These are phyloP conservation scores for Pleurotus sapidus DNA, from an alignment of 768 basidiomycete genomes.

Conservation along the genomic window DNA sequence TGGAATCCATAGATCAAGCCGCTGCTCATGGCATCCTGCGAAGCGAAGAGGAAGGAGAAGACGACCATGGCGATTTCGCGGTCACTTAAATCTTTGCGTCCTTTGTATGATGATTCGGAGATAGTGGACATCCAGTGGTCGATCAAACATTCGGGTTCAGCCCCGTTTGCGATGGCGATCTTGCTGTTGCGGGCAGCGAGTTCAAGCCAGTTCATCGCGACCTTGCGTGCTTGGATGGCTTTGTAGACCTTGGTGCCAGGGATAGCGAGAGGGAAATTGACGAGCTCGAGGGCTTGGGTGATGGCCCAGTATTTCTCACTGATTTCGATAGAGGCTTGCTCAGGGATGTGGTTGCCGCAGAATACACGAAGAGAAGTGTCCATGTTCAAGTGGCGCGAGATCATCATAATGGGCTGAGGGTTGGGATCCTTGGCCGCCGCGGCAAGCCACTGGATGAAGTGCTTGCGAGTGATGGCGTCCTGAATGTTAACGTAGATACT, in stretches of 20 bases:
- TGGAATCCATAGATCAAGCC: constrained; percentile 97
- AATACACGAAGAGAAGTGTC: constrained; percentile 95
- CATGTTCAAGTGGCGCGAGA: constrained; percentile 95
- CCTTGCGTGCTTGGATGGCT: constrained; percentile 88
- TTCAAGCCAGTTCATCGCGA: constrained; percentile 76
- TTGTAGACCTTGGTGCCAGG: constrained; percentile 97
- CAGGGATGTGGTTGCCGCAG: constrained; percentile 87
- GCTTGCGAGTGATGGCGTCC: constrained; percentile 76
- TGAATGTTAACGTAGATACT: constrained; percentile 86
- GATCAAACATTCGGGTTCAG: constrained; percentile 83
- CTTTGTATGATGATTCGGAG: constrained; percentile 65
- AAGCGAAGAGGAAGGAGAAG: constrained; percentile 94
- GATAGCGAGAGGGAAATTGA: constrained; percentile 95
- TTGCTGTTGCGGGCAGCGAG: constrained; percentile 81
- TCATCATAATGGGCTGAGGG: constrained; percentile 76
- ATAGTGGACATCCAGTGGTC: constrained; percentile 89
- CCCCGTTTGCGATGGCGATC: constrained; percentile 74
- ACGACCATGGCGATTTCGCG: constrained; percentile 97
- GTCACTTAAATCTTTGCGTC: constrained; percentile 85
- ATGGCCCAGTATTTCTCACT: constrained; percentile 95
- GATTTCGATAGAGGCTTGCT: constrained; percentile 75
- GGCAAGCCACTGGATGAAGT: constrained; percentile 72
- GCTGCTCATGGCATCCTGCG: constrained; percentile 97
- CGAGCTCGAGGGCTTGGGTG: constrained; percentile 92
- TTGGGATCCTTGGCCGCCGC: constrained; percentile 45